Evolutionary conservation across 257 asterid species (phyloP), one percentile per base, ranked within the genome.

Genomic region (Ajuga chamaepitys): DNA sequence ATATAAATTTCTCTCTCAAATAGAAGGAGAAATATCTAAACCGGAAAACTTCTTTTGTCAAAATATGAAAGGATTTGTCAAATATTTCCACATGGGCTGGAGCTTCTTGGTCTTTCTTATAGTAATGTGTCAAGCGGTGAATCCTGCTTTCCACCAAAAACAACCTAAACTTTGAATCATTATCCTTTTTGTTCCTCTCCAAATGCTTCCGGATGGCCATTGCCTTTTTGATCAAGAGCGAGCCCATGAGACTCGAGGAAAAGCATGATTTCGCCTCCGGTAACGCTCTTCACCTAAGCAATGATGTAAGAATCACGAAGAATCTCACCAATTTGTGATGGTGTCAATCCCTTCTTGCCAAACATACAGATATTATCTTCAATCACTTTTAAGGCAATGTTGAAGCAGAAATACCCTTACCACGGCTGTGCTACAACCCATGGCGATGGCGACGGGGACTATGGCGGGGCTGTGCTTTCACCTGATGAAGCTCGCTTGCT

Each of bases 351-450:
- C 35, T 61, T 77, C 73, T 81, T 81, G 0, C 83, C 86, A 58
- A 81, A 74, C 72, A 74, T 81, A 41, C 83, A 75, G 20, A 81
- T 81, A 30, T 44, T 81, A 0, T 81, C 86, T 3, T 81, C 86
- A 18, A 81, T 35, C 85, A 68, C 77, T 77, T 77, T 80, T 80
- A 80, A 6, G 85, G 85, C 21, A 77, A 70, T 1, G 85, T 83
- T 5, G 85, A 80, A 1, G 85, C 85, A 14, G 85, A 80, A 45
- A 80, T 80, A 65, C 83, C 85, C 77, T 77, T 77, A 8, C 96
- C 96, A 54, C 85, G 78, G 68, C 96, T 88, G 84, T 88, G 96
- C 96, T 86, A 62, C 96, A 95, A 75, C 96, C 96, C 96, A n/a
- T n/a, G n/a, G n/a, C n/a, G n/a, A 88, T 88, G 85, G 78, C 64